These are phyloP conservation scores for Starmerella scarabaei DNA, from an alignment of 805 yeast species.

Conservation along the genomic window DNA sequence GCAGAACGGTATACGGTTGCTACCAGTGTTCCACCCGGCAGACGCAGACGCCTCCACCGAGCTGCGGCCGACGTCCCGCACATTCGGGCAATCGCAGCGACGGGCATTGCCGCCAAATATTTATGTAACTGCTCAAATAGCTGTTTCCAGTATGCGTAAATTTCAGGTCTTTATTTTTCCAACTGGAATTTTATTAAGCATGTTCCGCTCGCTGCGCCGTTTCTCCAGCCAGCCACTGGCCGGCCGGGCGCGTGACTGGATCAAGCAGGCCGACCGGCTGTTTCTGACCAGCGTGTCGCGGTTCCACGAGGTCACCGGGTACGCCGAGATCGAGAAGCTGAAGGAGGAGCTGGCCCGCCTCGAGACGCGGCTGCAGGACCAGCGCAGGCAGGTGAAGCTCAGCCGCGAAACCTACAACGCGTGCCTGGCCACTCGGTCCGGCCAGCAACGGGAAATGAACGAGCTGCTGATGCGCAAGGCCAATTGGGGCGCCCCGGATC, in stretches of 20 bases:
- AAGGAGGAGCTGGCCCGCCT: constrained; percentile 43
- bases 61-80: too few relatives aligned
- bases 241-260: background rate
- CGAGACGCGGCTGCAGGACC: constrained; percentile 40
- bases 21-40: too few relatives aligned
- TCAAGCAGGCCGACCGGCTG: constrained; percentile 27
- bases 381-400: constrained; percentile 35
- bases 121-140: too few relatives aligned
- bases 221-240: background rate
- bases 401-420: constrained; percentile 31
- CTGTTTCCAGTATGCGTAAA: too few relatives aligned
- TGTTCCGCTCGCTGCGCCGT: background rate
- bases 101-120: too few relatives aligned
- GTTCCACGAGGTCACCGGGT: constrained; percentile 85
- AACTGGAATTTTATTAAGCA: background rate
- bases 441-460: constrained; percentile 72
- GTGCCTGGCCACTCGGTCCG: constrained; percentile 34
- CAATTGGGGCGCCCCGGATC: constrained; percentile 64
- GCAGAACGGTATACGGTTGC: too few relatives aligned
- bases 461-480: constrained; percentile 76
- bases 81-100: too few relatives aligned
- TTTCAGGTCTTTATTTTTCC: background rate
- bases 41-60: too few relatives aligned
- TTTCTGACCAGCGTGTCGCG: constrained; percentile 35
- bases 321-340: constrained; percentile 61